A percentile compares a stretch with the other conserved stretches of the same genome.
Conservation (phyloP, 2,329 filamentous ascomycete genomes). For the Escovopsis sp. region DNA sequence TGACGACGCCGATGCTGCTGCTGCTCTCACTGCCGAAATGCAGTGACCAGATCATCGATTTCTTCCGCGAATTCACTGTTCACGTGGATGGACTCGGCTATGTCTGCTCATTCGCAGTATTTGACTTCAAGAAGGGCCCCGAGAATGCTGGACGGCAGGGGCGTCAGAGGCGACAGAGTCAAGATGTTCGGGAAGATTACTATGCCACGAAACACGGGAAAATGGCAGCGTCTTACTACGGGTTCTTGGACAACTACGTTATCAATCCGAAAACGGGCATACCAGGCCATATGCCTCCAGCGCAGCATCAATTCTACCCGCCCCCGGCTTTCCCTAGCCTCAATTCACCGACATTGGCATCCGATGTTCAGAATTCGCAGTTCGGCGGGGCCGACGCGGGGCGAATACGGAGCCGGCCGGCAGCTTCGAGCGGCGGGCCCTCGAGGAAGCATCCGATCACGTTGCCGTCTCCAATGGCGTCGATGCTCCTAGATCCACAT, state of each 20-base stretch:
- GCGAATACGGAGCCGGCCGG: conserved; percentile 26
- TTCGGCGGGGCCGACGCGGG: conserved; percentile 29
- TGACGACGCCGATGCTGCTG: conserved; percentile 80
- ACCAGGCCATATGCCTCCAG: conserved; percentile 43
- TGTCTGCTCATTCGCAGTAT: conserved; percentile 93
- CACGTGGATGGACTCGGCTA: conserved; percentile 94
- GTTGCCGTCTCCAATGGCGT: conserved; percentile 53
- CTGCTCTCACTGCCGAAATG: conserved; percentile 76
- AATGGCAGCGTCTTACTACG: conserved; percentile 94
- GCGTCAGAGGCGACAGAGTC: conserved; percentile 11
- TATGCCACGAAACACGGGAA: conserved; percentile 93
- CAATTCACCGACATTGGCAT: conserved; percentile 44
- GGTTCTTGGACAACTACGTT: conserved; percentile 86
- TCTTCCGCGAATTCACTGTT: conserved; percentile 94
- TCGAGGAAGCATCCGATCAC: conserved; percentile 25
- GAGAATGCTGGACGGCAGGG: conserved; percentile 25
- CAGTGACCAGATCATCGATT: conserved; percentile 88
- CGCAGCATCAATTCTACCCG: conserved; percentile 49
- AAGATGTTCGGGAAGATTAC: conserved; percentile 78
- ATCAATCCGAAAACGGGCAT: conserved; percentile 56
- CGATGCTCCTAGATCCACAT: conserved; percentile 59
- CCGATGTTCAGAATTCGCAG: conserved; percentile 39
- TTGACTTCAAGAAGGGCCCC: conserved; percentile 81
- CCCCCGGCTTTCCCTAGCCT: conserved; percentile 62
- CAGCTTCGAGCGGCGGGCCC: conserved; percentile 14